Conservation (phyloP, 352 stramenopile genomes). For the Phytopythium boreale region DNA sequence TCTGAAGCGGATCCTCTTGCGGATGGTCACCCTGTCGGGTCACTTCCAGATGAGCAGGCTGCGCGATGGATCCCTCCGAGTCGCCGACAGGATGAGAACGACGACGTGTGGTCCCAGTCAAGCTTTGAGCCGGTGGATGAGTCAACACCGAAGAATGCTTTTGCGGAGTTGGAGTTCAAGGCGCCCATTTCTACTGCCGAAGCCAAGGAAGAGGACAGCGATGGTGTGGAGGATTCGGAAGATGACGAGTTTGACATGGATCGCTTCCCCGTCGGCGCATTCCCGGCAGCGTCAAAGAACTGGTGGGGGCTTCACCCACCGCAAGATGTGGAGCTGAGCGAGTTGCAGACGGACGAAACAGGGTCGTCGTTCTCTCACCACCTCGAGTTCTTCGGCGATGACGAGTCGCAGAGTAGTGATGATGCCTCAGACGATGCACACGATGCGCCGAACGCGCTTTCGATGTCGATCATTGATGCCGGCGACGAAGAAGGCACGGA, state of each 20-base stretch:
- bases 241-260: slow-evolving; percentile 47
- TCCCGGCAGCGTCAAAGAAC: slow-evolving; percentile 66
- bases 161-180: background rate
- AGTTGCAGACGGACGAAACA: slow-evolving; percentile 74
- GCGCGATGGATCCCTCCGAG: slow-evolving; percentile 55
- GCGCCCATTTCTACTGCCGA: background rate
- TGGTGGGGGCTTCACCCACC: slow-evolving; percentile 63
- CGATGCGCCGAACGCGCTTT: slow-evolving; percentile 48
- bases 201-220: slow-evolving; percentile 10
- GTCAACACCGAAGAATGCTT: background rate
- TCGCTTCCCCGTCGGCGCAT: slow-evolving; percentile 41
- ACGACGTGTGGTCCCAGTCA: background rate
- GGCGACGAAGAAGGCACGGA: slow-evolving; percentile 71
- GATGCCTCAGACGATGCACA: slow-evolving; percentile 10
- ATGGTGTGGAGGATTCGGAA: slow-evolving; percentile 12
- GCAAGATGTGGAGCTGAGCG: slow-evolving; percentile 67
- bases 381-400: slow-evolving; percentile 52
- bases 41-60: slow-evolving; percentile 51
- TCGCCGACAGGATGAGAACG: background rate
- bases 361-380: slow-evolving; percentile 66
- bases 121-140: slow-evolving; percentile 52
- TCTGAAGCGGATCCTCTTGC: slow-evolving; percentile 5
- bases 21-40: slow-evolving; percentile 8
- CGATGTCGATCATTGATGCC: slow-evolving; percentile 79
- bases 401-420: slow-evolving; percentile 18